A percentile compares a stretch with the other conserved stretches of the same genome.
Evolutionary conservation across 2,329 filamentous ascomycete species (phyloP).

Genomic region (Trichoderma sp.): DNA sequence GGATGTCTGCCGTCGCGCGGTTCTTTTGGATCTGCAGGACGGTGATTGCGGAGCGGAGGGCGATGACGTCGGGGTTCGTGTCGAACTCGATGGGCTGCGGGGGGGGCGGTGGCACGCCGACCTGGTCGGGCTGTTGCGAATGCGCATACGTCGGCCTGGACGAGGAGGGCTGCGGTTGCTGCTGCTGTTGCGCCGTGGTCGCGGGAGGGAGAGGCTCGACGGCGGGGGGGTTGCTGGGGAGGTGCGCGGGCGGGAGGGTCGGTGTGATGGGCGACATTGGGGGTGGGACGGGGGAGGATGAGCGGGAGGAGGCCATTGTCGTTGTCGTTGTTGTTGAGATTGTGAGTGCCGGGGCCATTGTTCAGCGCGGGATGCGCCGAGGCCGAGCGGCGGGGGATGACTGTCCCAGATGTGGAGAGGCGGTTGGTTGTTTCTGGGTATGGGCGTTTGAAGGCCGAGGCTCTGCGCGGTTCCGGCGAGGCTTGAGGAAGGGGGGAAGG

Average conservation of each 20-base stretch:
- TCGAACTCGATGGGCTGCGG: slow-evolving; percentile 60
- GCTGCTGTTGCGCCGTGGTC: neutral
- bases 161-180: neutral
- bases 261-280: slow-evolving; percentile 60
- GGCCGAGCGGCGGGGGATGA: slow-evolving; percentile 15
- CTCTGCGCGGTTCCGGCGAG: too few relatives aligned
- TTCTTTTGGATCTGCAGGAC: slow-evolving; percentile 84
- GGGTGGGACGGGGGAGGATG: slow-evolving; percentile 52
- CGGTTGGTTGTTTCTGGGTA: neutral
- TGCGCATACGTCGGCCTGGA: slow-evolving; percentile 39
- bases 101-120: slow-evolving; percentile 49
- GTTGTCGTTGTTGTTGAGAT: slow-evolving; percentile 34
- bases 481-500: too few relatives aligned
- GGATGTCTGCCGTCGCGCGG: slow-evolving; percentile 75
- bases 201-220: neutral
- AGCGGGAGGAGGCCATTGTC: slow-evolving; percentile 36
- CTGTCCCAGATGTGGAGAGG: neutral
- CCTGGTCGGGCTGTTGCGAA: slow-evolving; percentile 45
- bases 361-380: slow-evolving; percentile 24
- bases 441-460: neutral
- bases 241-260: slow-evolving; percentile 46
- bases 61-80: slow-evolving; percentile 81
- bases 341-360: slow-evolving; percentile 38
- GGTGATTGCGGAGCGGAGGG: slow-evolving; percentile 80
- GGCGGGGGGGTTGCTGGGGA: slow-evolving; percentile 29